Percentiles rank a stretch among this genome's conserved stretches.
phyloP scores from a whole-genome alignment of 2,329 filamentous ascomycete species.

The Trematosphaeria pertusa region DNA sequence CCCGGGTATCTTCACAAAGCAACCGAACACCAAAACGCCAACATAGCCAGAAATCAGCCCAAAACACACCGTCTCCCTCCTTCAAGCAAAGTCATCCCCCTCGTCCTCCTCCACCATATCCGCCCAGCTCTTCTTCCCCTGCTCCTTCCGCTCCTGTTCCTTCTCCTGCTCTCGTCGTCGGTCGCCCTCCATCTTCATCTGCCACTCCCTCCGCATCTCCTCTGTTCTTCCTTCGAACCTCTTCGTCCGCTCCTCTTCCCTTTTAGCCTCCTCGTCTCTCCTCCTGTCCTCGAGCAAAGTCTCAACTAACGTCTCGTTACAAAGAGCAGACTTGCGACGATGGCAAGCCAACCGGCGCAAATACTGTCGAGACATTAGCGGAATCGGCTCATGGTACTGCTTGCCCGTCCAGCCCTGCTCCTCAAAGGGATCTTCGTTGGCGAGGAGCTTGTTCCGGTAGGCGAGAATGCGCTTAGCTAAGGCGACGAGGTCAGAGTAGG shows the following conservation, averaged over 20 bases:
- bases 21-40: neutral
- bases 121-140: neutral
- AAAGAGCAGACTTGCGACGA: no score
- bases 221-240: no score
- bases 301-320: no score
- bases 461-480: conserved; percentile 2
- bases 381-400: no score
- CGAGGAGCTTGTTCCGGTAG: neutral
- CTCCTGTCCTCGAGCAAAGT: no score
- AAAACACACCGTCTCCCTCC: no score
- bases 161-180: neutral
- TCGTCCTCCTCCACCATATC: neutral
- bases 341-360: no score
- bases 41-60: neutral
- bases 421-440: neutral
- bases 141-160: no score
- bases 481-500: neutral
- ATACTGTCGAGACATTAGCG: no score
- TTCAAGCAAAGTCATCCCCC: neutral
- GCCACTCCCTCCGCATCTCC: no score
- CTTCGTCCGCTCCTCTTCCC: neutral
- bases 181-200: neutral
- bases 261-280: neutral
- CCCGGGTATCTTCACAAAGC: neutral
- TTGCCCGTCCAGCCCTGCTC: neutral